Percentiles rank a stretch among this genome's conserved stretches.
Evolutionary conservation across 2,329 filamentous ascomycete species (phyloP).

Genomic region (Neopestalotiopsis rosae): DNA sequence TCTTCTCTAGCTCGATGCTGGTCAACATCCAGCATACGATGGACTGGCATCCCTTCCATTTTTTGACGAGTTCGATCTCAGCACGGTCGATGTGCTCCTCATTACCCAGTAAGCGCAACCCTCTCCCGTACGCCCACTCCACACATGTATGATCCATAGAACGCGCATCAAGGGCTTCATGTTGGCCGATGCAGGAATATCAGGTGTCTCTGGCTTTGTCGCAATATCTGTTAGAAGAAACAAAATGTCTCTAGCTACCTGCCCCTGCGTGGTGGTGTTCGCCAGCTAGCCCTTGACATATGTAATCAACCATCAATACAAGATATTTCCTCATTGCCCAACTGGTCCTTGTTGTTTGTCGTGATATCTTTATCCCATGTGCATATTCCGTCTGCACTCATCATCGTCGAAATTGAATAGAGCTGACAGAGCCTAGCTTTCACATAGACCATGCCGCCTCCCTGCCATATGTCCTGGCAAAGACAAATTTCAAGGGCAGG

Average conservation of each 20-base stretch:
- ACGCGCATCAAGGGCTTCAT: constrained; percentile 27
- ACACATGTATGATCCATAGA: constrained; percentile 18
- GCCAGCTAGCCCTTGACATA: constrained; percentile 24
- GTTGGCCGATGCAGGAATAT: constrained; percentile 30
- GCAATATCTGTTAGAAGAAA: constrained; percentile 14
- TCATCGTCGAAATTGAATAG: neutral
- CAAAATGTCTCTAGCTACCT: constrained; percentile 6
- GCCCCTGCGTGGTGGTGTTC: constrained; percentile 16
- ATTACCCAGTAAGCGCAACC: constrained; percentile 91
- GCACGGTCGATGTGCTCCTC: constrained; percentile 93
- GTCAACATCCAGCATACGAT: constrained; percentile 95
- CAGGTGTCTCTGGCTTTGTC: constrained; percentile 21
- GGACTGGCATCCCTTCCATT: constrained; percentile 92
- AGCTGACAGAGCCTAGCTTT: constrained; percentile 67
- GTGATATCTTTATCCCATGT: constrained; percentile 23
- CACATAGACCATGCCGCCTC: constrained; percentile 98
- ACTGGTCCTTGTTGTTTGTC: constrained; percentile 32
- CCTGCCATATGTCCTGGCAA: constrained; percentile 95
- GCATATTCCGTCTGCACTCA: neutral
- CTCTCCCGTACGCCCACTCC: neutral
- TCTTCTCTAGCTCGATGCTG: constrained; percentile 82
- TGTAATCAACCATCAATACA: constrained; percentile 51
- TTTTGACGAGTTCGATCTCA: constrained; percentile 98
- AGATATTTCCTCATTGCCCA: constrained; percentile 39
- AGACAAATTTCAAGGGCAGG: constrained; percentile 95